These are phyloP conservation scores for Solanum chaucha DNA, from an alignment of 257 asterid genomes.

Conservation along the genomic window DNA sequence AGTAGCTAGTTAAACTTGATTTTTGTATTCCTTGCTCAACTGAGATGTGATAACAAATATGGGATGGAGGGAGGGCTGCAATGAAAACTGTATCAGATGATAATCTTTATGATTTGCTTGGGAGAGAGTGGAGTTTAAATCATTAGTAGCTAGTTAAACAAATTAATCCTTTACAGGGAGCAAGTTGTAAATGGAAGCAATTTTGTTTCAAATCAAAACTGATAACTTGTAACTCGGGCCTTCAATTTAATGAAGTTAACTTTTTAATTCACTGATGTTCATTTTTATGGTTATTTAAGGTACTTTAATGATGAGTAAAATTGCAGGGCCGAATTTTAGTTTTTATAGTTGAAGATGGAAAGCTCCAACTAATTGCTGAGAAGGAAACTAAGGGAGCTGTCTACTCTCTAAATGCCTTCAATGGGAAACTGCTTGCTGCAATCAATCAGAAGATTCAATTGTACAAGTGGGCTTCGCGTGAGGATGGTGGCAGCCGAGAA, in stretches of 20 bases:
- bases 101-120: neutral
- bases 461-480: constrained; percentile 94
- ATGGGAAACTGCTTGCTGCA: constrained; percentile 94
- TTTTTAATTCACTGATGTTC: neutral
- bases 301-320: neutral
- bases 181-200: neutral
- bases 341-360: constrained; percentile 93
- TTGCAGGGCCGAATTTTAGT: constrained; percentile 88
- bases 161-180: neutral
- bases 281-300: neutral
- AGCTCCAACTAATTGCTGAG: constrained; percentile 84
- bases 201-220: neutral
- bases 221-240: neutral
- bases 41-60: neutral
- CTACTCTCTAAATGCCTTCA: constrained; percentile 86
- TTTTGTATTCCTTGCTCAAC: neutral
- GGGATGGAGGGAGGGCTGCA: neutral
- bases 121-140: neutral
- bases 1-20: neutral
- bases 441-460: constrained; percentile 93
- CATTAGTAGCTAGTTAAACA: neutral
- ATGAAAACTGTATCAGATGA: neutral
- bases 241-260: neutral
- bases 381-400: constrained; percentile 98
- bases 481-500: constrained; percentile 70